Conservation (phyloP, 2,329 filamentous ascomycete genomes). For the Fusarium cyanostomum region DNA sequence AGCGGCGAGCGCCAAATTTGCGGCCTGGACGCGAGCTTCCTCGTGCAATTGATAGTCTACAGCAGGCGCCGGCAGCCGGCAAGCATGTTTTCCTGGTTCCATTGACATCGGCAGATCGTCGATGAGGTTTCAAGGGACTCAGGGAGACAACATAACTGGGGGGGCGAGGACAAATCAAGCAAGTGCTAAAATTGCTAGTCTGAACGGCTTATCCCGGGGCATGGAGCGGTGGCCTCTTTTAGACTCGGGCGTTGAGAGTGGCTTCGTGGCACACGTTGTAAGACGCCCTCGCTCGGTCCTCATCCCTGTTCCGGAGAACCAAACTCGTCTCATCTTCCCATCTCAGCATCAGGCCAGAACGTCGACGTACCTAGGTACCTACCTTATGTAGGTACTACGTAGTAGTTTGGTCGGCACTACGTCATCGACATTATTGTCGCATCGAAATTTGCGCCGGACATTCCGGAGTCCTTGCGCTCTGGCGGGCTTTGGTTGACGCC, state of each 20-base stretch:
- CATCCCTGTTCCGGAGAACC: conserved; percentile 27
- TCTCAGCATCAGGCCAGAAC: conserved; percentile 23
- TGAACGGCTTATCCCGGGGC: conserved; percentile 33
- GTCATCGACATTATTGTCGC: conserved; percentile 30
- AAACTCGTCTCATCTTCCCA: conserved; percentile 35
- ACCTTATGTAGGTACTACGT: no score
- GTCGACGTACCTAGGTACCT: conserved; percentile 15
- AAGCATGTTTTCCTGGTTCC: conserved; percentile 3
- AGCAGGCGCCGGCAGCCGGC: conserved; percentile 15
- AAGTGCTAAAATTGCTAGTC: conserved; percentile 27
- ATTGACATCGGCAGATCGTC: conserved; percentile 35
- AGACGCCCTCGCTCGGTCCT: conserved; percentile 23
- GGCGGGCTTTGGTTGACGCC: conserved; percentile 1
- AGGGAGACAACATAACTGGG: conserved; percentile 22
- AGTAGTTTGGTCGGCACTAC: conserved; percentile 16
- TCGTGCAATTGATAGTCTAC: conserved; percentile 15
- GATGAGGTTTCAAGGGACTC: conserved; percentile 25
- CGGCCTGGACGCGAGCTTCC: conserved; percentile 11
- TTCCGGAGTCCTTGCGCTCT: conserved; percentile 13
- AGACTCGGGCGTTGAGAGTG: conserved; percentile 25
- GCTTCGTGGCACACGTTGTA: conserved; percentile 25
- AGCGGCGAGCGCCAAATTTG: conserved; percentile 9
- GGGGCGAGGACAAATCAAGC: conserved; percentile 10
- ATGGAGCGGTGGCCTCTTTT: conserved; percentile 19
- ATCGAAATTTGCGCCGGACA: conserved; percentile 29